Base-by-base conservation (phyloP, 192 early-diverging fungal genomes). In the Chytriomyces confervae region DNA sequence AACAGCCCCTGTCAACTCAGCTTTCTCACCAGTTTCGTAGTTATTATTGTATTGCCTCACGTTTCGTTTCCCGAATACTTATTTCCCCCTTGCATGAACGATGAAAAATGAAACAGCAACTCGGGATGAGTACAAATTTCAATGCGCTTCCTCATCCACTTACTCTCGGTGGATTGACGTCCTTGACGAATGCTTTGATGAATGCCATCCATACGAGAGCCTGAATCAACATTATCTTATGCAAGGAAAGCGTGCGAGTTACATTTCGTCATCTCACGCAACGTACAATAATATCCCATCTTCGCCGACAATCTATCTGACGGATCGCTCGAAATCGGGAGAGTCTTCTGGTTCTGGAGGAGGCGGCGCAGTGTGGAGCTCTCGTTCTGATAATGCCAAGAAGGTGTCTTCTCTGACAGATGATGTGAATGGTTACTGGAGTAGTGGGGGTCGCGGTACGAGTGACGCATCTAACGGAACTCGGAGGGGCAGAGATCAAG, bases 131-230 rank as follows among this genome's bases (percentile, higher is more conserved):
- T 76, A 49, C 63, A 76, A 66, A 20, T 76, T 76, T 24, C 7
- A 16, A n/a, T 76, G 74, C 50, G 23, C 23, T 7, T 66, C 62
- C 3, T 49, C 62, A 10, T 5, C 61, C 11, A 9, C 62, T 2
- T 76, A 76, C 36, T n/a, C 20, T 7, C n/a, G 24, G 5, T 76
- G 74, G 74, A 76, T 76, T 29, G 62, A 45, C 49, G 18, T 51
- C 50, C 29, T 76, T 44, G 74, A 76, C 29, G 45, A 49, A 7
- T 27, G 29, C 24, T 76, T 64, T 48, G 74, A 76, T 36, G 74
- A 76, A 50, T 76, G 74, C 43, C 74, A 76, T 36, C 74, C 63
- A 16, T 66, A 27, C 47, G 74, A 74, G n/a, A 61, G 74, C 7
- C 44, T 76, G 45, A 51, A 57, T 23, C 64, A 64, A 2, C 63